Evolutionary conservation across 2,329 filamentous ascomycete genomes (phyloP).

Genomic region (Colletotrichum higginsianum): DNA sequence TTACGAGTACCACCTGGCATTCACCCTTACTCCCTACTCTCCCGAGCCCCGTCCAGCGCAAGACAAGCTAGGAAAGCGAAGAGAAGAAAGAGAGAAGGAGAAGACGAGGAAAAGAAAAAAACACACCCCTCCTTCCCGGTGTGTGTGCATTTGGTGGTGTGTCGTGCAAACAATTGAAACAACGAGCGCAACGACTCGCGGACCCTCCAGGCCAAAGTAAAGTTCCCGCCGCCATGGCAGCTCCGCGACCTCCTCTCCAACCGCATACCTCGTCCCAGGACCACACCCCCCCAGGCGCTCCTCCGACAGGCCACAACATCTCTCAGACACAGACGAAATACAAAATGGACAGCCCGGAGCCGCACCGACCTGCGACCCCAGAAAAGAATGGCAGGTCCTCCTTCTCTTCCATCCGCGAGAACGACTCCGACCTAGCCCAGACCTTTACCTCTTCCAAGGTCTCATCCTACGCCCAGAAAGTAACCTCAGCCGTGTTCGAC

Average conservation of each 20-base stretch:
- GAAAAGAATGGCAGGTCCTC: slow-evolving; percentile 65
- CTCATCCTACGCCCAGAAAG: slow-evolving; percentile 67
- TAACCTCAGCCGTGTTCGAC: slow-evolving; percentile 65
- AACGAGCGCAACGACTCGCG: slow-evolving; percentile 35
- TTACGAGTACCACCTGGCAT: slow-evolving; percentile 6
- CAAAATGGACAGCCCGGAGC: slow-evolving; percentile 50
- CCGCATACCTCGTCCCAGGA: slow-evolving; percentile 47
- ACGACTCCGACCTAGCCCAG: slow-evolving; percentile 71
- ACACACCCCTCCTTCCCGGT: background rate
- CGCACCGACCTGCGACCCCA: slow-evolving; percentile 48
- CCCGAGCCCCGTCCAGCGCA: slow-evolving; percentile 2
- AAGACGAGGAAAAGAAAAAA: no score
- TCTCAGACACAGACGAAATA: slow-evolving; percentile 39
- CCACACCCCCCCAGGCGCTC: slow-evolving; percentile 54
- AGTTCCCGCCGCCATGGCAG: slow-evolving; percentile 40
- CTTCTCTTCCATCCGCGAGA: slow-evolving; percentile 75
- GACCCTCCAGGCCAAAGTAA: slow-evolving; percentile 39
- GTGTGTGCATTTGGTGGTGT: slow-evolving; percentile 36
- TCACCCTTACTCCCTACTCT: background rate
- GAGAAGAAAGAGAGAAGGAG: no score
- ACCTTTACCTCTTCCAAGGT: slow-evolving; percentile 75
- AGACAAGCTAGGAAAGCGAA: background rate
- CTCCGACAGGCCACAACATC: slow-evolving; percentile 40
- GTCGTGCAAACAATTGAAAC: slow-evolving; percentile 42
- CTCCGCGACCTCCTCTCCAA: slow-evolving; percentile 38